Percentiles rank a stretch among this genome's conserved stretches.
These are phyloP conservation scores for Sporothrix luriei DNA, from an alignment of 2,329 filamentous ascomycete species.

Conservation along the genomic window DNA sequence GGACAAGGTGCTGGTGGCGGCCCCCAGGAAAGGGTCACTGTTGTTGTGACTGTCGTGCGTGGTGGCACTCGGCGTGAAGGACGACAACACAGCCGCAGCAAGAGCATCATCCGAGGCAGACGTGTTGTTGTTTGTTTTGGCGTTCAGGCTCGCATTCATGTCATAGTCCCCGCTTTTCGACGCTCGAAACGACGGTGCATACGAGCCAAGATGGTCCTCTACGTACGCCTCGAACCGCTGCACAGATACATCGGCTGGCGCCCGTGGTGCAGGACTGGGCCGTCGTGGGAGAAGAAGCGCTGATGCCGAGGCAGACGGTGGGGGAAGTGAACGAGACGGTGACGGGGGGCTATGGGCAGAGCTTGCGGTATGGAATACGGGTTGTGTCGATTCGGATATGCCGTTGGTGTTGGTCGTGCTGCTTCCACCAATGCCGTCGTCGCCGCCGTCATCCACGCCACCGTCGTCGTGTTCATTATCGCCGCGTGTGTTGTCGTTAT, in stretches of 20 bases:
- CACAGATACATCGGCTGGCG: constrained; percentile 16
- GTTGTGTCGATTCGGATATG: background rate
- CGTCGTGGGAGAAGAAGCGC: constrained; percentile 15
- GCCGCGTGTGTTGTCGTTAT: background rate
- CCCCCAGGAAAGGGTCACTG: constrained; percentile 4
- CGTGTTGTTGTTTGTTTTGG: background rate
- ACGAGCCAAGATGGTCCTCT: constrained; percentile 31
- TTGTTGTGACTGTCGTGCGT: constrained; percentile 26
- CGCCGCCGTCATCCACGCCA: background rate
- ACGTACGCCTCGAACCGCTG: constrained; percentile 34
- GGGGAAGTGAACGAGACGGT: background rate
- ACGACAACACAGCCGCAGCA: constrained; percentile 18
- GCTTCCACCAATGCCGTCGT: background rate
- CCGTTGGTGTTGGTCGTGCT: background rate
- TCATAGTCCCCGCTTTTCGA: background rate
- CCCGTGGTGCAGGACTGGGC: constrained; percentile 20
- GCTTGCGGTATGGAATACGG: background rate
- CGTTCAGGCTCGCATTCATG: background rate
- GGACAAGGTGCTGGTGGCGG: background rate
- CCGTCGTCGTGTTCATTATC: background rate
- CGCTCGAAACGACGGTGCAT: constrained; percentile 31
- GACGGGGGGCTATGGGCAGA: background rate
- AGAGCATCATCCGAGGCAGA: background rate
- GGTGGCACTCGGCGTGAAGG: constrained; percentile 21
- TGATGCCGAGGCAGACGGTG: constrained; percentile 3